A percentile compares a stretch with the other conserved stretches of the same genome.
These are phyloP conservation scores for Neoscytalidium dimidiatum DNA, from an alignment of 2,329 filamentous ascomycete genomes.

Conservation along the genomic window DNA sequence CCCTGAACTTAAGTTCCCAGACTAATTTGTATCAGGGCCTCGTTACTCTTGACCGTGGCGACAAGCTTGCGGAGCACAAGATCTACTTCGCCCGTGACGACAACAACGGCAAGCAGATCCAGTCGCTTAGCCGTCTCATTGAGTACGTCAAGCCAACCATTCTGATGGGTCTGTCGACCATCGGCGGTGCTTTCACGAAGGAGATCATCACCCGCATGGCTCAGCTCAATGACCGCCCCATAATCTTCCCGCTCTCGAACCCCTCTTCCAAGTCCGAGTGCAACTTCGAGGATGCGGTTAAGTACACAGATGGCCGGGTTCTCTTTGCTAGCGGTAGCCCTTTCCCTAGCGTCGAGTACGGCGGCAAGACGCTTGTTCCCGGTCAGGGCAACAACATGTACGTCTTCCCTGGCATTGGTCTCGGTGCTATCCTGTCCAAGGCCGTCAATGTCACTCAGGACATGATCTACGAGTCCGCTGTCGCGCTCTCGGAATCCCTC, in stretches of 20 bases:
- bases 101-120: slow-evolving; percentile 67
- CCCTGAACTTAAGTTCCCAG: too few relatives aligned
- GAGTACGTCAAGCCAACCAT: slow-evolving; percentile 95
- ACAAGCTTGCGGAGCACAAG: slow-evolving; percentile 89
- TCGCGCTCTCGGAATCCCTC: slow-evolving; percentile 75
- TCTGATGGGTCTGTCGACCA: slow-evolving; percentile 90
- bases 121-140: slow-evolving; percentile 84
- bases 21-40: slow-evolving; percentile 58
- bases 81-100: slow-evolving; percentile 67
- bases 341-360: slow-evolving; percentile 66
- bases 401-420: slow-evolving; percentile 93
- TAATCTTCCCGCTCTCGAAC: slow-evolving; percentile 89
- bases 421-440: slow-evolving; percentile 91
- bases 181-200: slow-evolving; percentile 91
- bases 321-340: slow-evolving; percentile 96
- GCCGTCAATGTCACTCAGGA: slow-evolving; percentile 82
- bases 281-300: slow-evolving; percentile 90
- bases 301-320: slow-evolving; percentile 85
- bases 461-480: slow-evolving; percentile 96
- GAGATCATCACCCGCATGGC: slow-evolving; percentile 69
- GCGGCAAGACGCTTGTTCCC: slow-evolving; percentile 50
- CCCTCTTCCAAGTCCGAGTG: slow-evolving; percentile 96
- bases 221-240: slow-evolving; percentile 68
- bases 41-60: slow-evolving; percentile 88
- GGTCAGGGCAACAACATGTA: slow-evolving; percentile 81